Conservation (phyloP, 495 filamentous ascomycete genomes). For the Penicillium silybi region DNA sequence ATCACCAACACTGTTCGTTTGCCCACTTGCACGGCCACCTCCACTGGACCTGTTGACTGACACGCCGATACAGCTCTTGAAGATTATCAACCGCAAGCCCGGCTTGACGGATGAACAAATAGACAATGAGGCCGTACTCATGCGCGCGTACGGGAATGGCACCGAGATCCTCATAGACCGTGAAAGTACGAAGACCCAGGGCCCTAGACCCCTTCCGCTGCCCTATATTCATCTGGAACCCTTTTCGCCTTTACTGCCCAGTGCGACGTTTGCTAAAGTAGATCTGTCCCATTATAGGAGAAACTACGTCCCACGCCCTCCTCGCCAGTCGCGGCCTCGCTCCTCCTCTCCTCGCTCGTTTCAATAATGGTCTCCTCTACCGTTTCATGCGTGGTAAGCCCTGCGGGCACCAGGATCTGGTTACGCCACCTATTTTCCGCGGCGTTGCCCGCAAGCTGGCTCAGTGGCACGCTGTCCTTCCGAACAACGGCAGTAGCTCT, state of each 20-base stretch:
- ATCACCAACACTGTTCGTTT: slow-evolving; percentile 88
- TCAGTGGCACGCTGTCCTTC: slow-evolving; percentile 87
- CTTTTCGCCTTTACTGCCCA: slow-evolving; percentile 20
- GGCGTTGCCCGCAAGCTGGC: slow-evolving; percentile 79
- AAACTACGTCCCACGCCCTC: slow-evolving; percentile 65
- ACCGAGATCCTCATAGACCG: slow-evolving; percentile 96
- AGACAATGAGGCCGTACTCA: slow-evolving; percentile 82
- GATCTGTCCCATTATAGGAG: slow-evolving; percentile 46
- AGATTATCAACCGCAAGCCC: slow-evolving; percentile 77
- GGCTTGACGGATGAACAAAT: slow-evolving; percentile 73
- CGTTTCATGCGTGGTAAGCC: slow-evolving; percentile 78
- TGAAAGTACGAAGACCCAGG: slow-evolving; percentile 62
- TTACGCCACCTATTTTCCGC: slow-evolving; percentile 65
- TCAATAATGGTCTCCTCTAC: slow-evolving; percentile 95
- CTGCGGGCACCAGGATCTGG: slow-evolving; percentile 75
- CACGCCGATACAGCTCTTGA: slow-evolving; percentile 55
- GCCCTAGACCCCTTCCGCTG: neutral
- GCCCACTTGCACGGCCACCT: neutral
- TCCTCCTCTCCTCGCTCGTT: slow-evolving; percentile 82
- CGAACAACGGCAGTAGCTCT: slow-evolving; percentile 17
- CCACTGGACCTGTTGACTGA: neutral
- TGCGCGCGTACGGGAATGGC: slow-evolving; percentile 91
- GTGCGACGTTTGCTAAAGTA: slow-evolving; percentile 39
- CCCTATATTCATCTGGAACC: neutral
- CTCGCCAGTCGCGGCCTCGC: slow-evolving; percentile 78